Percentiles rank a stretch among this genome's conserved stretches.
Conservation (phyloP, 805 yeast genomes). For the Teunomyces aglyptinius region DNA sequence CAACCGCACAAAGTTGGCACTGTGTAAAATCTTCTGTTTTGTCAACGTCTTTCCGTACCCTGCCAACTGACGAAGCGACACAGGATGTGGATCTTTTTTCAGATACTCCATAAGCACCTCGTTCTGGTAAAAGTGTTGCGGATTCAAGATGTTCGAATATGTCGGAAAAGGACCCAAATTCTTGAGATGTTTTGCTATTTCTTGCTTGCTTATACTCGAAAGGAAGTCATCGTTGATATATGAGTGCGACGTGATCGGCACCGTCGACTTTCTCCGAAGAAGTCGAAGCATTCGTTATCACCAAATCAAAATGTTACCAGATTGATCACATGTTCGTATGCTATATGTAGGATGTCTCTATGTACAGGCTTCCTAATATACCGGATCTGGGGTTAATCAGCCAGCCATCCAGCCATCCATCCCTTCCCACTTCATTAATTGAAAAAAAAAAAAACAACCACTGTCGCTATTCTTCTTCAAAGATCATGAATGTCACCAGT, state of each 20-base stretch:
- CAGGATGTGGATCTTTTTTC: constrained; percentile 76
- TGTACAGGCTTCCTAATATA: too few species aligned
- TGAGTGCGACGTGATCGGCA: constrained; percentile 24
- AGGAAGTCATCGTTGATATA: constrained; percentile 32
- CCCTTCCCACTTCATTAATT: not conserved
- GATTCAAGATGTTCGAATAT: constrained; percentile 40
- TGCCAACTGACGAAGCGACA: constrained; percentile 84
- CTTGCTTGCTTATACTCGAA: constrained; percentile 28
- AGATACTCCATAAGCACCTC: constrained; percentile 63
- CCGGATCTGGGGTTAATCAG: not conserved
- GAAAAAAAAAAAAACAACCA: not conserved
- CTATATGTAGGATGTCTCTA: too few species aligned
- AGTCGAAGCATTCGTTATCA: not conserved
- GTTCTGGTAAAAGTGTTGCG: constrained; percentile 86
- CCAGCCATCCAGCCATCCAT: constrained; percentile 5
- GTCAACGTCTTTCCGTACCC: constrained; percentile 81
- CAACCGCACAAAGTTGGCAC: constrained; percentile 85
- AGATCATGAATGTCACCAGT: constrained; percentile 38
- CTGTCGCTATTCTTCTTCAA: not conserved
- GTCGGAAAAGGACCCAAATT: constrained; percentile 43
- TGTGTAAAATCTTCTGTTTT: constrained; percentile 69
- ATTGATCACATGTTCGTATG: not conserved
- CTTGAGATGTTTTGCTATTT: constrained; percentile 27
- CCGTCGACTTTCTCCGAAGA: not conserved
- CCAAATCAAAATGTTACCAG: too few species aligned